Percentiles rank a stretch among this genome's conserved stretches.
Evolutionary conservation across 345 rosid species (phyloP).

Genomic region (Conringia planisiliqua): DNA sequence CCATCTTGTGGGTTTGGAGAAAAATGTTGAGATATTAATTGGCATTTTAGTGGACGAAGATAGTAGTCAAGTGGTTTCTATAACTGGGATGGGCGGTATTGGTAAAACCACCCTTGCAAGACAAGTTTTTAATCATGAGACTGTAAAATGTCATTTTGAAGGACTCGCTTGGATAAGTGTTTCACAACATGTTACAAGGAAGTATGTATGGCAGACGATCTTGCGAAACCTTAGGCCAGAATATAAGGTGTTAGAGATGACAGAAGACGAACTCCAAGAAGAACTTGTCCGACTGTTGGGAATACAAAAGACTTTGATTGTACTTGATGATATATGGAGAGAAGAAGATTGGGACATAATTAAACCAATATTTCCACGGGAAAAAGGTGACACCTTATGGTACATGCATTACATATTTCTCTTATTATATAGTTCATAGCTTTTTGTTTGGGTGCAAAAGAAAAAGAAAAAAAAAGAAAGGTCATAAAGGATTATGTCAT

Average conservation of each 20-base stretch:
- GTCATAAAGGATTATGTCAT: background rate
- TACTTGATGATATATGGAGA: conserved; percentile 38
- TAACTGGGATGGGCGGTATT: conserved; percentile 53
- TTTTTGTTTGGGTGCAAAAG: background rate
- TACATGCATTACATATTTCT: background rate
- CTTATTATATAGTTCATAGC: background rate
- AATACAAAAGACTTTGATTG: background rate
- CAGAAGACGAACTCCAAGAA: conserved; percentile 27
- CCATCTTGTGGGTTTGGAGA: conserved; percentile 36
- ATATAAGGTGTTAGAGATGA: conserved; percentile 15
- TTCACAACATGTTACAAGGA: conserved; percentile 32
- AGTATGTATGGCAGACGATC: conserved; percentile 33
- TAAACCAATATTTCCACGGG: conserved; percentile 33
- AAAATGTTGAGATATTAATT: conserved; percentile 16
- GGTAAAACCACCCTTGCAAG: conserved; percentile 50
- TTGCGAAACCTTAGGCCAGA: conserved; percentile 9
- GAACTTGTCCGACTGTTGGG: conserved; percentile 19
- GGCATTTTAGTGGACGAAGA: conserved; percentile 3
- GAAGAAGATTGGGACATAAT: conserved; percentile 33
- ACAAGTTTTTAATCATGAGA: conserved; percentile 18
- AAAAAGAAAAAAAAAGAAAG: background rate
- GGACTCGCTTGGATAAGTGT: conserved; percentile 38
- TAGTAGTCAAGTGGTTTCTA: conserved; percentile 26
- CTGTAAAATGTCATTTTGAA: conserved; percentile 4
- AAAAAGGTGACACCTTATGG: too few species aligned